Evolutionary conservation across 140 eudicot genomes (phyloP), one percentile per base, ranked within the genome.

Genomic region (Oenanthe javanica): DNA sequence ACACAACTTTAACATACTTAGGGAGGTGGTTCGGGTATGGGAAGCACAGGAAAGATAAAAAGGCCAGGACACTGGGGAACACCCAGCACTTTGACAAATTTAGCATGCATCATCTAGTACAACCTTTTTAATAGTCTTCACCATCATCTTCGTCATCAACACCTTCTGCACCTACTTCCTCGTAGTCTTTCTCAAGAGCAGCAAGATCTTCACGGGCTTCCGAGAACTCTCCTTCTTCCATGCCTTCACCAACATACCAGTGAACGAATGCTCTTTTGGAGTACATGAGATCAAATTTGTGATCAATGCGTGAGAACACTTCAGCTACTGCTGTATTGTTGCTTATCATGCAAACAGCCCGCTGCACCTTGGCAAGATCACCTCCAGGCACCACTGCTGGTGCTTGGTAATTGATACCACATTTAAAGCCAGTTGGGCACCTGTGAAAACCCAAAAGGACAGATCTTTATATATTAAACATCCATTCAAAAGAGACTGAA

Each of bases 261-360:
- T 72, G 77, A 19, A 72, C 77, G 0, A 72, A 72, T 72, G 77
- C 77, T 72, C 77, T 16, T 43, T 72, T 72, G 50, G 77, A 72
- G 27, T 72, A 72, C 77, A 72, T 72, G 77, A 72, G 77, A 21
- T 72, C 77, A n/a, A 72, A 72, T 72, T 72, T 72, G 77, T 72
- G 77, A 43, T 72, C 77, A 72, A 72, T 72, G 77, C 77, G 77
- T 42, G 77, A 72, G 77, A 72, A 72, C 49, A 72, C 77, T 72
- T 72, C 77, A 40, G 50, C 77, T 21, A 72, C 77, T 43, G 77
- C 77, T 19, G 77, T 72, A 46, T 72, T 72, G 50, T 72, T 72
- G 77, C 77, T 72, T 38, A 72, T 72, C 77, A 72, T 72, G 77
- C 77, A 72, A 45, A 72, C 77, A 72, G 77, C 77, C 7, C 77